A percentile compares a stretch with the other conserved stretches of the same genome.
phyloP scores from a whole-genome alignment of 371 early-diverging fungal genomes.

The Chytridium lagenaria region DNA sequence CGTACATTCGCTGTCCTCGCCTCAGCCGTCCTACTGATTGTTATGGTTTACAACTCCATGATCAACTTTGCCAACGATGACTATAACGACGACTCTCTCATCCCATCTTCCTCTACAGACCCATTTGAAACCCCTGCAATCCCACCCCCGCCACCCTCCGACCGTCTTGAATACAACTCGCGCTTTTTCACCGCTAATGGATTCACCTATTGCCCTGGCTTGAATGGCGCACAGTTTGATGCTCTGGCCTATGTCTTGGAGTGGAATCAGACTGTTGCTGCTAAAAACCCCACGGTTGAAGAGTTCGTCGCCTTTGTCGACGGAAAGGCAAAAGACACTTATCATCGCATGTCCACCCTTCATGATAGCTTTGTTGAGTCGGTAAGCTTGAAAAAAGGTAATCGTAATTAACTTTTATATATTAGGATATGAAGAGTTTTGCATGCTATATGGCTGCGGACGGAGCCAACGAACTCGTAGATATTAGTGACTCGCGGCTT shows the following conservation, averaged over 20 bases:
- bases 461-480: background rate
- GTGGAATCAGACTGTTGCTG: constrained; percentile 8
- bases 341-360: background rate
- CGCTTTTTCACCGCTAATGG: background rate
- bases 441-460: background rate
- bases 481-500: background rate
- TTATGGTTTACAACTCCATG: no score
- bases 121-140: no score
- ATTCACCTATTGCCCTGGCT: background rate
- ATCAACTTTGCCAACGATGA: no score
- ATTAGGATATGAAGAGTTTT: background rate
- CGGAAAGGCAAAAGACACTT: background rate
- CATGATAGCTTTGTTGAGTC: no score
- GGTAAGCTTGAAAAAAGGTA: background rate
- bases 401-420: background rate
- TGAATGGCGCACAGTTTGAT: background rate
- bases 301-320: constrained; percentile 1
- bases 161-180: no score
- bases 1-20: no score
- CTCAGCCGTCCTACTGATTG: no score
- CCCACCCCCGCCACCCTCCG: no score
- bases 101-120: no score
- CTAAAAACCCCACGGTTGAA: background rate
- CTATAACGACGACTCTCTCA: no score
- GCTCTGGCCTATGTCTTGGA: constrained; percentile 19